Evolutionary conservation across 2,329 filamentous ascomycete species (phyloP), one percentile per base, ranked within the genome.

Genomic region (Trichoderma sp.): DNA sequence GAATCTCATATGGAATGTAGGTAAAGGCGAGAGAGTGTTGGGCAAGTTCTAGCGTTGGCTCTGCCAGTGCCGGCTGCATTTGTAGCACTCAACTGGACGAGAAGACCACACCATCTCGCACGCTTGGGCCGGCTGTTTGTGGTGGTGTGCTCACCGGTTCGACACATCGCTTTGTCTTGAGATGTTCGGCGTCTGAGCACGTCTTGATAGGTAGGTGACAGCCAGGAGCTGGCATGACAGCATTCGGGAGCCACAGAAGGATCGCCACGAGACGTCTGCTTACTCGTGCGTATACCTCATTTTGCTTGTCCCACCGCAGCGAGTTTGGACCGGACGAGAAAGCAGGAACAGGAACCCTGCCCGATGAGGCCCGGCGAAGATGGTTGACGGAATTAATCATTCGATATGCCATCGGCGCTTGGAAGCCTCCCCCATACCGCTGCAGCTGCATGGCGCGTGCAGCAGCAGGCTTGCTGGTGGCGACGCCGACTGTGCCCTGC

Each of bases 281-380:
- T 63, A 63, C 60, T 63, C 39, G 41, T 63, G 50, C 17, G 26
- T 26, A 14, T 41, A 47, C 19, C 41, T 21, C 51, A 24, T 55
- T 63, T 14, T 55, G 50, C 26, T 43, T 39, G 34, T 55, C 26
- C 15, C 50, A 26, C 26, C 26, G 26, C 30, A 39, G n/a, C 48
- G 24, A 19, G 55, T 62, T 39, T 17, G 45, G 48, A 34, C 48
- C n/a, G 48, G 59, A 34, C 48, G 19, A 62, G 39, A 62, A 63
- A 63, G 60, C 60, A 63, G 60, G 60, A 63, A 63, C 60, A 17
- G 24, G 50, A 63, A 63, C 60, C 60, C 50, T 55, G 60, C 26
- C 59, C 24, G 41, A 62, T 24, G 59, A 62, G 34, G 60, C 50
- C 60, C 15, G 60, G 54, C 39, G 60, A 47, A 28, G 50, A 39